Base-by-base conservation (phyloP, 2,329 filamentous ascomycete species). In the Rutstroemia sp. region DNA sequence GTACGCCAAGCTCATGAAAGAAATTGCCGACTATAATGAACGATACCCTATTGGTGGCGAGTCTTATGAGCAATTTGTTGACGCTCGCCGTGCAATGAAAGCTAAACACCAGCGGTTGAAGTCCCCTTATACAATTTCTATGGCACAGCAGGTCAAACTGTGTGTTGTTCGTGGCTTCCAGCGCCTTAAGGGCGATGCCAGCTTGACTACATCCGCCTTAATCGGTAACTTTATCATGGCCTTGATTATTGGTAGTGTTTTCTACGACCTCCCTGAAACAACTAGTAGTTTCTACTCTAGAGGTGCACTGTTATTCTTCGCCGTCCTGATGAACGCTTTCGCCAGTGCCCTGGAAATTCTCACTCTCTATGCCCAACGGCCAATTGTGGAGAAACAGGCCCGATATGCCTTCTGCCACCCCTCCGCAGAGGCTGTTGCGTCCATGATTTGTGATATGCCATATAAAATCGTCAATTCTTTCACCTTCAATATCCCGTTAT, bases 131-230 rank as follows among this genome's bases (percentile, higher is more conserved):
- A 44, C 41, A 19, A 21, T 44, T 10, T 44, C 41, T 19, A 19
- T 44, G 14, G 7, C 95, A 89, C 1, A 75, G 70, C 92, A 96
- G 71, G 72, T 95, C 60, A 69, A 78, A 57, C 81, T 96, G 16
- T 95, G 90, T 69, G 75, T 95, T 50, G 84, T 83, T 76, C 86
- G 92, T 66, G 89, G 88, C 9, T 92, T 86, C 74, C 81, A 82
- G 66, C 83, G 58, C 37, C 89, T 57, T 75, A 95, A 17, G 78
- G 77, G 58, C 86, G 87, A 57, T 45, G 21, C 39, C 12, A 10
- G 46, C 53, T 12, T 42, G 54, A 7, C 58, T 57, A 16, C 65
- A 5, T 54, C 51, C 10, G 51, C 23, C 8, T 42, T 61, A 6
- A 25, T 60, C 42, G 63, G 49, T 1, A 60, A 65, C 38, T 60